These are phyloP conservation scores for Spatholobus suberectus DNA, from an alignment of 306 rosid species.

Conservation along the genomic window DNA sequence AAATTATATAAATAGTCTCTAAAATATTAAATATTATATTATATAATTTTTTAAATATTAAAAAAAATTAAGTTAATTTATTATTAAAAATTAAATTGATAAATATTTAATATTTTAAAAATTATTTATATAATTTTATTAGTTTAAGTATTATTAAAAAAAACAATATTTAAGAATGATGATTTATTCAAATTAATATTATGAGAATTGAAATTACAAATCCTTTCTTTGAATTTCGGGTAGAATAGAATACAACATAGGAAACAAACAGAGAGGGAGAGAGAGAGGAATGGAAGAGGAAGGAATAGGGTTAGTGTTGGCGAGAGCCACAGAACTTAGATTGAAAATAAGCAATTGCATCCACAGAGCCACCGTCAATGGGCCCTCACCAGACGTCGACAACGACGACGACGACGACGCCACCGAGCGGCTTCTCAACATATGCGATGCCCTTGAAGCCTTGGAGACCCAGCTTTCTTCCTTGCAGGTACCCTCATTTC, in stretches of 20 bases:
- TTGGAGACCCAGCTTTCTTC: conserved; percentile 88
- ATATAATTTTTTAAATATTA: too few relatives aligned
- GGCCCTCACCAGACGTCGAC: conserved; percentile 36
- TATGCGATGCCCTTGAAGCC: conserved; percentile 85
- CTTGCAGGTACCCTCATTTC: conserved; percentile 65
- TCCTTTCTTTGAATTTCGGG: not conserved
- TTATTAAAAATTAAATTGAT: too few relatives aligned
- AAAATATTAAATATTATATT: too few relatives aligned
- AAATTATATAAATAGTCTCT: too few relatives aligned
- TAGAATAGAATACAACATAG: not conserved
- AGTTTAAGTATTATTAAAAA: too few relatives aligned
- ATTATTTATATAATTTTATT: too few relatives aligned
- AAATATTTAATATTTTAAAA: too few relatives aligned
- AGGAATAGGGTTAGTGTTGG: conserved; percentile 83
- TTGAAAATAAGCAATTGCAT: conserved; percentile 79
- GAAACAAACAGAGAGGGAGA: conserved; percentile 14
- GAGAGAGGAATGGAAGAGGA: conserved; percentile 65
- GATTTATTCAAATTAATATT: too few relatives aligned
- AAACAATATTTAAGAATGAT: too few relatives aligned
- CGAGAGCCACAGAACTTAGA: conserved; percentile 91
- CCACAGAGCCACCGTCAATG: conserved; percentile 53
- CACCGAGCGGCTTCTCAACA: conserved; percentile 67
- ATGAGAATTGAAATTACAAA: not conserved
- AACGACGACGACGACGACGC: conserved; percentile 57
- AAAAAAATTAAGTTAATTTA: too few relatives aligned